Evolutionary conservation across 148 eudicot genomes (phyloP).

Genomic region (Hydrangea macrophylla): DNA sequence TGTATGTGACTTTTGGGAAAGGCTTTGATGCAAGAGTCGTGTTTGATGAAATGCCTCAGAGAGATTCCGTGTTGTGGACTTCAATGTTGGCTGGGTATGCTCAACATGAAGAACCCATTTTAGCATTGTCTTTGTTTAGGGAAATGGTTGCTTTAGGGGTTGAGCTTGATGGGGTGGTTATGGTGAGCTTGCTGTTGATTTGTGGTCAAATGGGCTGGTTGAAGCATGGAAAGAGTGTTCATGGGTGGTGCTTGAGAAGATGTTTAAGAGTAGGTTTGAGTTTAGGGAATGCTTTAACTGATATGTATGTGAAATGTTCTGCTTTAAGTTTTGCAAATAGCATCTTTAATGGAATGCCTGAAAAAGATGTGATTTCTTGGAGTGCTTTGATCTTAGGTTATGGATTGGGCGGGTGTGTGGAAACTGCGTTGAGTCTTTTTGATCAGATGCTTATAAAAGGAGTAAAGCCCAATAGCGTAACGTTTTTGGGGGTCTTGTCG

Average conservation of each 20-base stretch:
- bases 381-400: slow-evolving; percentile 11
- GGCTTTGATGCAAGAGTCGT: slow-evolving; percentile 1
- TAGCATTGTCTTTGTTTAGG: slow-evolving; percentile 5
- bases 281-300: slow-evolving; percentile 4
- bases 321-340: slow-evolving; percentile 1
- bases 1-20: slow-evolving; percentile 1
- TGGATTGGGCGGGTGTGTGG: slow-evolving; percentile 1
- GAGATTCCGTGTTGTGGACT: slow-evolving; percentile 13
- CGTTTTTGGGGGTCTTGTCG: slow-evolving; percentile 12
- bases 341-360: not conserved
- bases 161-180: slow-evolving; percentile 15
- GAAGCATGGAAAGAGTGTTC: slow-evolving; percentile 16
- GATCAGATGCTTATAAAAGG: not conserved
- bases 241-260: slow-evolving; percentile 15
- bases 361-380: slow-evolving; percentile 12
- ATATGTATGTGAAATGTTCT: slow-evolving; percentile 12
- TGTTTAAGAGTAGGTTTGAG: not conserved
- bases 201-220: slow-evolving; percentile 10
- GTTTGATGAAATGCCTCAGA: slow-evolving; percentile 12
- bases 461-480: slow-evolving; percentile 2
- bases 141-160: not conserved
- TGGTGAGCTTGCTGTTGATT: slow-evolving; percentile 12
- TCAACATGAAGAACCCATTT: slow-evolving; percentile 5
- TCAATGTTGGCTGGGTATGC: slow-evolving; percentile 17
- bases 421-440: not conserved